phyloP scores from a whole-genome alignment of 225 moss, liverwort and hornwort genomes.

The Pseudoscleropodium purum region DNA sequence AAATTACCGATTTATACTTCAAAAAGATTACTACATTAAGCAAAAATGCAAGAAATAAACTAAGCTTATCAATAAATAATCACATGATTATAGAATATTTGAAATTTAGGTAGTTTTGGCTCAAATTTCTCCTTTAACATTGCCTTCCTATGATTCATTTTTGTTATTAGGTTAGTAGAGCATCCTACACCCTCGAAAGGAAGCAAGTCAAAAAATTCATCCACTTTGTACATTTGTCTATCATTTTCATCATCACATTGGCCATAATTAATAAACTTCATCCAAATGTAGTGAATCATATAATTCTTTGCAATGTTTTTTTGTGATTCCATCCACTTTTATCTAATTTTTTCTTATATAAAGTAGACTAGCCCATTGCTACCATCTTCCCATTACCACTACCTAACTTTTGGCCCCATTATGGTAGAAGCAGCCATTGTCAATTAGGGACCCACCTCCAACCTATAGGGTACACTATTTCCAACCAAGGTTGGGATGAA shows the following conservation, averaged over 20 bases:
- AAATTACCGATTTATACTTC: accelerated
- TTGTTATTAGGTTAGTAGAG: background rate
- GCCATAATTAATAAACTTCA: background rate
- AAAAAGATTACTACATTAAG: background rate
- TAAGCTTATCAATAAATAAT: no score
- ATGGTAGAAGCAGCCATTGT: no score
- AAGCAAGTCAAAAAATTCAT: background rate
- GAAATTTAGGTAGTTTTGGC: background rate
- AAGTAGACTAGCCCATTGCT: no score
- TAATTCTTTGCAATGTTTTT: no score
- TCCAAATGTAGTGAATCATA: background rate
- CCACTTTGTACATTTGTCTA: background rate
- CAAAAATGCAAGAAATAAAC: background rate
- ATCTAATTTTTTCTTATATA: no score
- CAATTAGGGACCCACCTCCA: no score
- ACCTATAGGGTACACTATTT: no score
- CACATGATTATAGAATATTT: background rate
- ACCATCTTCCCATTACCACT: no score
- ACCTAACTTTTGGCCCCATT: no score
- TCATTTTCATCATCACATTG: background rate
- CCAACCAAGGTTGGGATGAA: no score
- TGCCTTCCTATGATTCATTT: accelerated
- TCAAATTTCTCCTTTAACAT: background rate
- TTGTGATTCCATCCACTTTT: background rate
- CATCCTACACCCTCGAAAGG: accelerated